Evolutionary conservation across 1,284 basidiomycete genomes (phyloP).

Genomic region (Amylostereum areolatum): DNA sequence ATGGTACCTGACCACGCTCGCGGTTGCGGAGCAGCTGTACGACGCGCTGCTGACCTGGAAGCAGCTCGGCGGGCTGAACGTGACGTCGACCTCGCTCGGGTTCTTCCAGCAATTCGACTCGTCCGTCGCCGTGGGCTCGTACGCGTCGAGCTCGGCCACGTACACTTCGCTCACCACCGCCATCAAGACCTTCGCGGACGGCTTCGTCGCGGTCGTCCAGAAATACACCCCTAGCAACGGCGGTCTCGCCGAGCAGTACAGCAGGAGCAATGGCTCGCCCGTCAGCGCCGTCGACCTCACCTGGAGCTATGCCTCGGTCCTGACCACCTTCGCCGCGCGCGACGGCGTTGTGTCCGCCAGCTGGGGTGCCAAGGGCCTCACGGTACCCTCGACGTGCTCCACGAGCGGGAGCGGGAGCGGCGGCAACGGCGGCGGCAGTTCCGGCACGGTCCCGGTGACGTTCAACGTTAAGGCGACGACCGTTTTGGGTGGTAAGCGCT

Average conservation of each 20-base stretch:
- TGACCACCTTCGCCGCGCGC: conserved; percentile 33
- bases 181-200: conserved; percentile 35
- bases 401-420: conserved; percentile 23
- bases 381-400: conserved; percentile 40
- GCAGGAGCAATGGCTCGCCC: conserved; percentile 24
- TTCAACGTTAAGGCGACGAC: conserved; percentile 66
- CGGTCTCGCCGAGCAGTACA: conserved; percentile 35
- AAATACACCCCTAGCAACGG: conserved; percentile 15
- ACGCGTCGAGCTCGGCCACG: conserved; percentile 23
- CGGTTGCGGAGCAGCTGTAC: conserved; percentile 41
- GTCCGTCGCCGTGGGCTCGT: conserved; percentile 28
- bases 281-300: conserved; percentile 37
- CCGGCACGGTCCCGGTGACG: conserved; percentile 51
- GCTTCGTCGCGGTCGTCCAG: conserved; percentile 31
- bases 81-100: conserved; percentile 33
- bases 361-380: conserved; percentile 65
- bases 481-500: conserved; percentile 17
- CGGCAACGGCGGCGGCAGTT: conserved; percentile 12
- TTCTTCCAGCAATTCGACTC: conserved; percentile 37
- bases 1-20: conserved; percentile 37
- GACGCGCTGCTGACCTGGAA: conserved; percentile 36
- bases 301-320: conserved; percentile 35
- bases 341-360: conserved; percentile 28
- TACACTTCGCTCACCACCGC: conserved; percentile 27
- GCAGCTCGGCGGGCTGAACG: conserved; percentile 22